Evolutionary conservation across 2,329 filamentous ascomycete genomes (phyloP).

Genomic region (Xylariaceae sp.): DNA sequence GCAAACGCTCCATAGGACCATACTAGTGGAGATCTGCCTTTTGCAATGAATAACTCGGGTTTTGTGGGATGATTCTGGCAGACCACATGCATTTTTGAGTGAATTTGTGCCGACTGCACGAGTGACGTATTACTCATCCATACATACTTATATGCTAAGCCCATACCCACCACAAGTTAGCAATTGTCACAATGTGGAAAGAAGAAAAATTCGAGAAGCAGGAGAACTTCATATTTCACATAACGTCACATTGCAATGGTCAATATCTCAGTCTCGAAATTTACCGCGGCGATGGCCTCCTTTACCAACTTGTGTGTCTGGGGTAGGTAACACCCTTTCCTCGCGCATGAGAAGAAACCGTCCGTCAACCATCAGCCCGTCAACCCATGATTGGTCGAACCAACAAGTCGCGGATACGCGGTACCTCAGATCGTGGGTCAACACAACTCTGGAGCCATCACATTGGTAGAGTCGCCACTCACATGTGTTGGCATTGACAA

Average conservation of each 20-base stretch:
- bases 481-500: constrained; percentile 31
- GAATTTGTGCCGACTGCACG: constrained; percentile 18
- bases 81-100: too few species aligned
- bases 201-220: too few species aligned
- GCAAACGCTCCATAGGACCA: constrained; percentile 15
- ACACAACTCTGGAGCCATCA: constrained; percentile 14
- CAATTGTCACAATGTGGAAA: constrained; percentile 14
- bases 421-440: constrained; percentile 17
- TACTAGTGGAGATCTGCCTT: constrained; percentile 21
- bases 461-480: constrained; percentile 25
- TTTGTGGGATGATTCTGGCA: constrained; percentile 20
- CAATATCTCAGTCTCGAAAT: not conserved
- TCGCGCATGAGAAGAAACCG: not conserved
- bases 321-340: not conserved
- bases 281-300: not conserved
- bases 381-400: constrained; percentile 16
- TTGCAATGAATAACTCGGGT: constrained; percentile 19
- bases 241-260: too few species aligned
- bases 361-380: constrained; percentile 17
- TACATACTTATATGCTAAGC: constrained; percentile 12
- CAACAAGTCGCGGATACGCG: constrained; percentile 18
- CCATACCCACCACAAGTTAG: constrained; percentile 8
- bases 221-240: too few species aligned
- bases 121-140: too few species aligned
- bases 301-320: constrained; percentile 1